These are phyloP conservation scores for Fusarium sp. DNA, from an alignment of 2,329 filamentous ascomycete species.

Conservation along the genomic window DNA sequence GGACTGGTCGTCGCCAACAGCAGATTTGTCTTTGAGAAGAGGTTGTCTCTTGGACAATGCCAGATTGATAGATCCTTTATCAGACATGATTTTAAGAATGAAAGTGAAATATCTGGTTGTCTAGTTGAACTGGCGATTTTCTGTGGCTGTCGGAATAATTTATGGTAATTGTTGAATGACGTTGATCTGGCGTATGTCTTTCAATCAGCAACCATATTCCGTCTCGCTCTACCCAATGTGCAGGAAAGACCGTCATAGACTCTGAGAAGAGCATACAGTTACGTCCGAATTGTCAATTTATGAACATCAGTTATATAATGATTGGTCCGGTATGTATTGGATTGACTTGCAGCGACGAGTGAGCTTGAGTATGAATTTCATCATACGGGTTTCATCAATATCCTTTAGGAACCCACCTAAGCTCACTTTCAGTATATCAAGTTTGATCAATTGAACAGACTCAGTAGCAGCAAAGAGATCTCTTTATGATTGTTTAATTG, in stretches of 20 bases:
- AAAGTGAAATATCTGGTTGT: not conserved
- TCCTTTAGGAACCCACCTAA: not conserved
- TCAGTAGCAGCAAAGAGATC: not conserved
- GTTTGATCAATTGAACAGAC: not conserved
- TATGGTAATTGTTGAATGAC: not conserved
- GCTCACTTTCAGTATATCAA: not conserved
- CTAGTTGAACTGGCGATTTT: not conserved
- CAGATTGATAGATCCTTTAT: constrained; percentile 20
- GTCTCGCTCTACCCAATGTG: not conserved
- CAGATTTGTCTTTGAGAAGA: constrained; percentile 18
- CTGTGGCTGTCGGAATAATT: not conserved
- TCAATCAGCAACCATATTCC: not conserved
- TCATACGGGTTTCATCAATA: not conserved
- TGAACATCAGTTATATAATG: not conserved
- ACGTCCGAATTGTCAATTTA: not conserved
- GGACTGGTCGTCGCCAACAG: constrained; percentile 11
- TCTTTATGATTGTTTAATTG: not conserved
- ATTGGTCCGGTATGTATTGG: not conserved
- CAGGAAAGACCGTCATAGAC: not conserved
- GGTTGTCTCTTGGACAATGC: constrained; percentile 19
- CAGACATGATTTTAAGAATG: constrained; percentile 6
- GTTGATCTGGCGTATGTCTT: constrained; percentile 12
- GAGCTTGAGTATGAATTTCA: not conserved
- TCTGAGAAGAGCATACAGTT: not conserved
- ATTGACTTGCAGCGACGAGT: not conserved